Base-by-base conservation (phyloP, 257 asterid species). In the Fraxinus pennsylvanica region DNA sequence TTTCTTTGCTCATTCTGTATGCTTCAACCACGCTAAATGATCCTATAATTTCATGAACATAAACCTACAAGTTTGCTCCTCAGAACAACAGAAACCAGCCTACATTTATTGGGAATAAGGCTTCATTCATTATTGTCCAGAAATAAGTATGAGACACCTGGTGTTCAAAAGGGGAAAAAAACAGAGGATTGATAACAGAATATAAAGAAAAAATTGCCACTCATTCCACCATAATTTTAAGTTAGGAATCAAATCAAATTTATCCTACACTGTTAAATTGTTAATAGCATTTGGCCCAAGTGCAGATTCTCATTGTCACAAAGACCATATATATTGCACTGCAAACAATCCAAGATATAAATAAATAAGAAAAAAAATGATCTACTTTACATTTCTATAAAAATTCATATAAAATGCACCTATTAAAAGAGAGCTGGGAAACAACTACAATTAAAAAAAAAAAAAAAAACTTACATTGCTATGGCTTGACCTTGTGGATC, bases 401-500 rank as follows among this genome's bases (percentile, higher is more conserved):
- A 54, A 69, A 71, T n/a, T 22, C 17, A 70, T 57, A 30, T 45
- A 73, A 68, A 67, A 25, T 41, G 74, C 61, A 76, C 39, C 21
- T 47, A 17, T 50, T 3, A 43, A 74, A 75, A 54, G 47, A 10
- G 43, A 61, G 65, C 27, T 63, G 45, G 25, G 68, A 32, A 73
- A 41, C 63, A 69, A 73, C 32, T 63, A 25, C 5, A 30, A 63
- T 68, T 61, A 3, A 32, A 32, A 25, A 25, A 25, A 25, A 19
- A 81, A 77, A 38, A 39, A 61, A 80, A 67, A 47, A 65, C 98
- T 92, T 84, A 93, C 98, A 84, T 96, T 96, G 89, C 99, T 96
- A 47, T 96, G 99, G 89, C 98, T 96, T 1, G 99, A 96, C 84
- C 98, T 92, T 72, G 98, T 96, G 47, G 98, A 96, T 80, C 99